Evolutionary conservation across 495 filamentous ascomycete species (phyloP).

Genomic region (Aspergillus campestris): DNA sequence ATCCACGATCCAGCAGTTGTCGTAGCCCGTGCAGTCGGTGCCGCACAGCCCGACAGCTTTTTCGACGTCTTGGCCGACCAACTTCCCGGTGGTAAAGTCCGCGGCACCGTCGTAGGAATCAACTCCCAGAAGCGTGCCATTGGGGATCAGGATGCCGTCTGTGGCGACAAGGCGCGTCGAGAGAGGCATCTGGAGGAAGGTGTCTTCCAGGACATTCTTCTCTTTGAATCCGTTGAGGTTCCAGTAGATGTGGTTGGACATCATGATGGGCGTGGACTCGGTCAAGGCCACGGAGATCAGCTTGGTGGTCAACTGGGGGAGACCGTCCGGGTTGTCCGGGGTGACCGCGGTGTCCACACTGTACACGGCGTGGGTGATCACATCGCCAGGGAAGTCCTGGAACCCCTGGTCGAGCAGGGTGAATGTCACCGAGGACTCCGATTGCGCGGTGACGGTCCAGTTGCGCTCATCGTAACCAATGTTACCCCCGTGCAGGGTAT

Average conservation of each 20-base stretch:
- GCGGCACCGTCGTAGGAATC: conserved; percentile 50
- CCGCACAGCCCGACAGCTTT: conserved; percentile 59
- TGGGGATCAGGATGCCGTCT: conserved; percentile 71
- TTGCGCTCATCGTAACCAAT: conserved; percentile 77
- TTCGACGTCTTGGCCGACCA: conserved; percentile 59
- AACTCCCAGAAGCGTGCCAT: conserved; percentile 60
- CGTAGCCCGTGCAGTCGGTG: conserved; percentile 66
- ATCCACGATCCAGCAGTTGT: conserved; percentile 64
- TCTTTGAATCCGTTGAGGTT: conserved; percentile 78
- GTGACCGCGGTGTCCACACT: conserved; percentile 38
- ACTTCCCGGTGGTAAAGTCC: conserved; percentile 72
- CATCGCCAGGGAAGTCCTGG: conserved; percentile 73
- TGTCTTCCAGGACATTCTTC: conserved; percentile 59
- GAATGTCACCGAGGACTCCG: conserved; percentile 65
- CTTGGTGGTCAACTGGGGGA: conserved; percentile 38
- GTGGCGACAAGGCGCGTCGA: conserved; percentile 60
- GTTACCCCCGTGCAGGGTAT: conserved; percentile 76
- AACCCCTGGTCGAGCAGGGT: conserved; percentile 64
- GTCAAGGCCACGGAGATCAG: conserved; percentile 62
- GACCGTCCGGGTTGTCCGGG: conserved; percentile 30
- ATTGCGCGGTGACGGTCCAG: conserved; percentile 66
- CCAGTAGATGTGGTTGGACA: conserved; percentile 79
- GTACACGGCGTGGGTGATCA: conserved; percentile 71
- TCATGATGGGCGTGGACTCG: conserved; percentile 75
- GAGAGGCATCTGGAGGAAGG: conserved; percentile 62